Conservation (phyloP, 306 rosid species). For the Prunus mira region DNA sequence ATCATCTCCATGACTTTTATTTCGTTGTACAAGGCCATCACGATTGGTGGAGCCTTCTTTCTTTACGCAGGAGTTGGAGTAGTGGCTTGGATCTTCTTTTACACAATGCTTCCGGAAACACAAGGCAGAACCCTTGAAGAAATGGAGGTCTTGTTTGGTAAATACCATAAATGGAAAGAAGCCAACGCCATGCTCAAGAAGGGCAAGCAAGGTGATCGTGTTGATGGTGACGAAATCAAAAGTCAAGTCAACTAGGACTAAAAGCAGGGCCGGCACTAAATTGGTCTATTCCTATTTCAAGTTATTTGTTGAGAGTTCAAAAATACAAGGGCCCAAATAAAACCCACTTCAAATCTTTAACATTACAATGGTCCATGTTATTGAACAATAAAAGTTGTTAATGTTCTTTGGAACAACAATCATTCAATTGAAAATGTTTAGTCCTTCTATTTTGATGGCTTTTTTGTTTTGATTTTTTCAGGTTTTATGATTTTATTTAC, state of each 20-base stretch:
- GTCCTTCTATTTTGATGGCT: too few species aligned
- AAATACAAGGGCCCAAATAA: too few species aligned
- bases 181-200: not conserved
- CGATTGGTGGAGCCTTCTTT: slow-evolving; percentile 53
- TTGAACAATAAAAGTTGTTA: too few species aligned
- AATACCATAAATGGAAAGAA: not conserved
- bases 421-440: too few species aligned
- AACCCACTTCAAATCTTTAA: too few species aligned
- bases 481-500: too few species aligned
- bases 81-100: slow-evolving; percentile 39
- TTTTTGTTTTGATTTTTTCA: too few species aligned
- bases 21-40: slow-evolving; percentile 31
- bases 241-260: not conserved
- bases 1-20: slow-evolving; percentile 51
- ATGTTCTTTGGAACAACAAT: too few species aligned
- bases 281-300: too few species aligned
- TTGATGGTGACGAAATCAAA: not conserved
- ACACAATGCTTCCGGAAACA: slow-evolving; percentile 45
- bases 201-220: not conserved
- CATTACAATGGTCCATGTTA: too few species aligned
- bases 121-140: slow-evolving; percentile 52
- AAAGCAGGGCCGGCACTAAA: not conserved
- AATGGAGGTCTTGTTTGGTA: slow-evolving; percentile 46
- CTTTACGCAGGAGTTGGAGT: slow-evolving; percentile 27
- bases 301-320: too few species aligned